Base-by-base conservation (phyloP, 2,329 filamentous ascomycete species). In the Teratosphaeriaceae sp. region DNA sequence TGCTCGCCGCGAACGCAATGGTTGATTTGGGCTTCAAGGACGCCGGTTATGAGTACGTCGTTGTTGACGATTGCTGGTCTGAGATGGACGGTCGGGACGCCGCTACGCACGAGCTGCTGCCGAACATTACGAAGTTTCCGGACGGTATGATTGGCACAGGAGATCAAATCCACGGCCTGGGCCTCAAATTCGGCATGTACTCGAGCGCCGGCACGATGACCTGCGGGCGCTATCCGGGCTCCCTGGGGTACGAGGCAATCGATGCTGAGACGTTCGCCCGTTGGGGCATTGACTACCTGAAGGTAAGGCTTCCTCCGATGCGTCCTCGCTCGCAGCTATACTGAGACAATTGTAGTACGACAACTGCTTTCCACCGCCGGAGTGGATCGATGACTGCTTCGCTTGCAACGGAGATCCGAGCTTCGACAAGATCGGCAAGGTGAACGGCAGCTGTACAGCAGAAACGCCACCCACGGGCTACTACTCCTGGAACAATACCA, bases 61-160 rank as follows among this genome's bases (percentile, higher is more conserved):
- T 78, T 45, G 72, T 70, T 11, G 78, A 83, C 58, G 80, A 83
- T 55, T 82, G 79, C 62, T 84, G 62, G 64, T 68, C 60, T 47
- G 67, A 56, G 44, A 73, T 67, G 69, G 72, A 68, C 13, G 52
- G 74, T 63, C 42, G 75, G 69, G 73, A 63, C 69, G 47, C 73
- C 64, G 40, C 58, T 59, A 50, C 56, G 23, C 48, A 61, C 50
- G 50, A 65, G 56, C 42, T 71, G 58, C 36, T 62, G 54, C 48
- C 64, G 44, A 43, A 66, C 49, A 57, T 61, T 0, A 55, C 49
- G 2, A 47, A 42, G 31, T 53, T 49, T 27, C 50, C 50, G 8
- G 19, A 48, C 15, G 50, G 50, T 9, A 48, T 52, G 15, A n/a
- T 19, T n/a, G 29, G 34, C 11, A 39, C 42, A 2, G 37, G 44